phyloP scores from a whole-genome alignment of 192 early-diverging fungal genomes.

The Pilobolus umbonatus region DNA sequence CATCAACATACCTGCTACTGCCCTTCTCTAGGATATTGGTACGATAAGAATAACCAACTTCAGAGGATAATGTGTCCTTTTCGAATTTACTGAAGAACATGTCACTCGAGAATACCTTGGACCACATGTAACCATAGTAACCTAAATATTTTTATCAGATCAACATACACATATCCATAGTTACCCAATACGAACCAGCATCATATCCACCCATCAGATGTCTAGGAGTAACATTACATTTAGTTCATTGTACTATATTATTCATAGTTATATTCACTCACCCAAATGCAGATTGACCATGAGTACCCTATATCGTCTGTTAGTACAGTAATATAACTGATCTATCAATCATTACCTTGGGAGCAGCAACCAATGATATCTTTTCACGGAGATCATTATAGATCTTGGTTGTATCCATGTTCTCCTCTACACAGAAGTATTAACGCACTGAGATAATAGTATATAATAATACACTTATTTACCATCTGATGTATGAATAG shows the following conservation, averaged over 20 bases:
- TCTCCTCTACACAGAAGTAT: conserved; percentile 25
- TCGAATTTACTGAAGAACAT: conserved; percentile 73
- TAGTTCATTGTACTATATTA: neutral
- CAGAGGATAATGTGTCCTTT: conserved; percentile 52
- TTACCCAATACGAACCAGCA: conserved; percentile 30
- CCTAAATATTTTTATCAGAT: conserved; percentile 14
- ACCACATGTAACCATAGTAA: conserved; percentile 79
- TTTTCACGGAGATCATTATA: conserved; percentile 44
- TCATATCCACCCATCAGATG: conserved; percentile 77
- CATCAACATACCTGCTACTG: conserved; percentile 43
- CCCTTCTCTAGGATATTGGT: conserved; percentile 68
- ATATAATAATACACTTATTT: neutral
- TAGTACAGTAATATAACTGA: neutral
- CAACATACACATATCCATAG: neutral
- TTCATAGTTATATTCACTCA: neutral
- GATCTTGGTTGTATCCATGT: conserved; percentile 40
- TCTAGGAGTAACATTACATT: conserved; percentile 43
- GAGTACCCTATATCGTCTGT: conserved; percentile 9
- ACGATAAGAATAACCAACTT: conserved; percentile 68
- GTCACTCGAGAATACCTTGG: conserved; percentile 76
- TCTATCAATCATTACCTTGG: conserved; percentile 24
- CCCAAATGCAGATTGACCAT: conserved; percentile 38
- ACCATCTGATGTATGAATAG: conserved; percentile 60
- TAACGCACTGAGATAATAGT: neutral
- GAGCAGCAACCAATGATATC: conserved; percentile 30